Conservation (phyloP, 345 rosid species). For the Cardiospermum halicacabum region DNA sequence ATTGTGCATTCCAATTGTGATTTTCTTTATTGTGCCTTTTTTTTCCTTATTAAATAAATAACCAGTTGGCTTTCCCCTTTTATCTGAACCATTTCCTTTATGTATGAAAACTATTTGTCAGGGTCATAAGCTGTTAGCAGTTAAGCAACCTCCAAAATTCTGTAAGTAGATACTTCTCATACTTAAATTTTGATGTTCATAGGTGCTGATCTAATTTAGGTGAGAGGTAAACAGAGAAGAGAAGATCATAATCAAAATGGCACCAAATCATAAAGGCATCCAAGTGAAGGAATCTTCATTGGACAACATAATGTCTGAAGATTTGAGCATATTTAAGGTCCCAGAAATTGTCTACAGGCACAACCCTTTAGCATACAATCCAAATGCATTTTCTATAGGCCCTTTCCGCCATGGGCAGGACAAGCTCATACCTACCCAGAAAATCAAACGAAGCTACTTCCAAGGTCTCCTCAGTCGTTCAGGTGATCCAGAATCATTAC, state of each 20-base stretch:
- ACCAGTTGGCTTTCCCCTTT: too few relatives aligned
- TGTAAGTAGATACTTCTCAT: too few relatives aligned
- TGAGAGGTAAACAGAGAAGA: neutral
- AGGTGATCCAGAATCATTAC: neutral
- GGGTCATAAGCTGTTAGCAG: too few relatives aligned
- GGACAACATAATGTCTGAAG: constrained; percentile 8
- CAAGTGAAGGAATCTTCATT: constrained; percentile 10
- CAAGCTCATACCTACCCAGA: neutral
- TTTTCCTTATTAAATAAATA: too few relatives aligned
- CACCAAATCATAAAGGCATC: too few relatives aligned
- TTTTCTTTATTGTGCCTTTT: too few relatives aligned
- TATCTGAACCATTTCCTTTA: too few relatives aligned
- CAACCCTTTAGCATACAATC: constrained; percentile 18
- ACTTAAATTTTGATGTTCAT: too few relatives aligned
- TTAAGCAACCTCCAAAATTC: too few relatives aligned
- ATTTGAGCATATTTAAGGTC: constrained; percentile 18
- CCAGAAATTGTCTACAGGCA: constrained; percentile 24
- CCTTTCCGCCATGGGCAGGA: constrained; percentile 18
- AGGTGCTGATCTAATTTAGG: too few relatives aligned
- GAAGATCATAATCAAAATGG: neutral
- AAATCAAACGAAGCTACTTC: constrained; percentile 24
- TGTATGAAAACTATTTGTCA: too few relatives aligned
- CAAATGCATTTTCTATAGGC: constrained; percentile 27
- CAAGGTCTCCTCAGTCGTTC: constrained; percentile 16
- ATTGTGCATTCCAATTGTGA: too few relatives aligned